Evolutionary conservation across 495 filamentous ascomycete genomes (phyloP).

Genomic region (Penicillium simplicissimum): DNA sequence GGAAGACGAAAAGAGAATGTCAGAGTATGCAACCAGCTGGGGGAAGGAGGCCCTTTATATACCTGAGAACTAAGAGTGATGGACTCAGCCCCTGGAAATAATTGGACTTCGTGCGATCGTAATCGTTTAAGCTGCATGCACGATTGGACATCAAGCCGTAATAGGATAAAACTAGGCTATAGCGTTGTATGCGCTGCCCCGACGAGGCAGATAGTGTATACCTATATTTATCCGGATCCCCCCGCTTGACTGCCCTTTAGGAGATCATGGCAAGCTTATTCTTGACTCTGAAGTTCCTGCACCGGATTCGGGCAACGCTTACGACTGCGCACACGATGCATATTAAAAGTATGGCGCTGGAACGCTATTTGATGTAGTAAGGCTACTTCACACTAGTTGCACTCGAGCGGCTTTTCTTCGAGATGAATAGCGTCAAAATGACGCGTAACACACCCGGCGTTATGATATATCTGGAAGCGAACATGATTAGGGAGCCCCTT

Average conservation of each 20-base stretch:
- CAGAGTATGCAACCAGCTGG: conserved; percentile 8
- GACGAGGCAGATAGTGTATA: too few species aligned
- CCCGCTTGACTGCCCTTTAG: background rate
- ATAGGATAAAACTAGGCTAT: too few species aligned
- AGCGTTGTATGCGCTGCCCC: too few species aligned
- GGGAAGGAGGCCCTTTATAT: conserved; percentile 13
- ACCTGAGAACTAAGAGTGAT: background rate
- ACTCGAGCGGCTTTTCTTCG: background rate
- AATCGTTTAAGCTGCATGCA: background rate
- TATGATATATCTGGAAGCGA: conserved; percentile 1
- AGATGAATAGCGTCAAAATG: conserved; percentile 2
- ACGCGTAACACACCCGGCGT: background rate
- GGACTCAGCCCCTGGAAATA: background rate
- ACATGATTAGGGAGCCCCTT: background rate
- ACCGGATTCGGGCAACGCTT: too few species aligned
- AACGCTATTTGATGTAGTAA: background rate
- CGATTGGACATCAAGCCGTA: background rate
- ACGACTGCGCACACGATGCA: too few species aligned
- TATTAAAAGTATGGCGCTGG: background rate
- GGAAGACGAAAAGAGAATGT: conserved; percentile 12
- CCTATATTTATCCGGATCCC: background rate
- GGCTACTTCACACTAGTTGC: background rate
- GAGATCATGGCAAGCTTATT: background rate
- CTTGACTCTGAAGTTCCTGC: background rate
- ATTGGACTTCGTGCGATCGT: background rate